Evolutionary conservation across 441 rosid species (phyloP).

Genomic region (Erodium texanum): DNA sequence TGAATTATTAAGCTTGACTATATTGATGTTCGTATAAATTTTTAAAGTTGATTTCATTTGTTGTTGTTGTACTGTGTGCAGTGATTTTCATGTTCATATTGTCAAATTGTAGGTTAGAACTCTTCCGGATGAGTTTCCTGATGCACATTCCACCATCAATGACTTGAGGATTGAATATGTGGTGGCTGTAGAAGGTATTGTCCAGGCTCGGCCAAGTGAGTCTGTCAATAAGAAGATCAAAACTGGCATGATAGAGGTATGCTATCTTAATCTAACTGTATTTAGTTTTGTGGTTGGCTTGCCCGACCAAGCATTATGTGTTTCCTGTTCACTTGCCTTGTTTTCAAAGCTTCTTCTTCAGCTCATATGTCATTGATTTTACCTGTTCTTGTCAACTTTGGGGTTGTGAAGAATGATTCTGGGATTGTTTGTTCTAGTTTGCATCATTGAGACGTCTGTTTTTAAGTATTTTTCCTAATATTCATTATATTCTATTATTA

Average conservation of each 20-base stretch:
- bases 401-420: not conserved
- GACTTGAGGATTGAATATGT: conserved; percentile 82
- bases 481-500: not conserved
- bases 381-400: not conserved
- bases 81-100: not conserved
- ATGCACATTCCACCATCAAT: conserved; percentile 60
- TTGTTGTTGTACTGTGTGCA: not conserved
- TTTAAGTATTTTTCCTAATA: not conserved
- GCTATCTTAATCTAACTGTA: not conserved
- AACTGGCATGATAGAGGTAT: conserved; percentile 83
- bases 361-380: not conserved
- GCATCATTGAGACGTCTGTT: not conserved
- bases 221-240: conserved; percentile 78
- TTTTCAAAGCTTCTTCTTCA: not conserved
- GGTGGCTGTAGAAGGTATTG: conserved; percentile 66
- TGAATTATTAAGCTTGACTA: not conserved
- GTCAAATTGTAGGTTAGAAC: conserved; percentile 44
- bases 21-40: not conserved
- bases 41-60: not conserved
- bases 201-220: conserved; percentile 63
- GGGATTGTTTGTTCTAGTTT: not conserved
- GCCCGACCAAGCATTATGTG: not conserved
- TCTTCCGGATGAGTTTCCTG: conserved; percentile 74
- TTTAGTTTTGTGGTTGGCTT: not conserved
- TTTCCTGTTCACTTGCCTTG: not conserved